A percentile compares a stretch with the other conserved stretches of the same genome.
Conservation (phyloP, 2,329 filamentous ascomycete genomes). For the Verticillium longisporum region DNA sequence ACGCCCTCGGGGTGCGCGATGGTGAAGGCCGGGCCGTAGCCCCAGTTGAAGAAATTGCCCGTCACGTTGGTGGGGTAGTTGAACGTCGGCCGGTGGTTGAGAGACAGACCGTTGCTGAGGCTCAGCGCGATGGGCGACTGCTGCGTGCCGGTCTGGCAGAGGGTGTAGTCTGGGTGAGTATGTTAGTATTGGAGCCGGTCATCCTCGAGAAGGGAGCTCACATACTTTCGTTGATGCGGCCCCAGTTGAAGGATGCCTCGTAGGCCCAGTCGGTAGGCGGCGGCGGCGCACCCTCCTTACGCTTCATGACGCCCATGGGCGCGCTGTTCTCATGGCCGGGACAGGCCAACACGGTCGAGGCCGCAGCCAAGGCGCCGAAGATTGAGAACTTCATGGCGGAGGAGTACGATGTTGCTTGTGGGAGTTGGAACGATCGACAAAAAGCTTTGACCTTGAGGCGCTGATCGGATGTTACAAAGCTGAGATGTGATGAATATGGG, state of each 20-base stretch:
- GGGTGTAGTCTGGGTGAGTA: constrained; percentile 7
- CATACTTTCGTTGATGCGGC: constrained; percentile 7
- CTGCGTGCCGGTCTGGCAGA: constrained; percentile 42
- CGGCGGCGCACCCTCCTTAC: neutral
- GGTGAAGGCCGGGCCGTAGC: constrained; percentile 37
- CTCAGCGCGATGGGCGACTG: constrained; percentile 41
- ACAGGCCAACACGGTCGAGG: constrained; percentile 1
- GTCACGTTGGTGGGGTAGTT: constrained; percentile 25
- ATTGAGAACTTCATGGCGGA: neutral
- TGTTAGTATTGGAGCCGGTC: neutral
- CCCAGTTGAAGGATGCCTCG: constrained; percentile 10
- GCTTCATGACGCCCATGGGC: neutral
- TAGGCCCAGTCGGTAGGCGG: constrained; percentile 8
- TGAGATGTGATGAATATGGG: neutral
- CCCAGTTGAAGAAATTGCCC: constrained; percentile 40
- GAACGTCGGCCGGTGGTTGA: constrained; percentile 31
- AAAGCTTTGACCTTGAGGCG: neutral
- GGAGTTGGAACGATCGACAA: neutral
- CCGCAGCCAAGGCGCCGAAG: neutral
- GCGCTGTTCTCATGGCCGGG: constrained; percentile 5
- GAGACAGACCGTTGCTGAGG: constrained; percentile 29
- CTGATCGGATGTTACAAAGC: neutral
- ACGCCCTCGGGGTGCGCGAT: constrained; percentile 24
- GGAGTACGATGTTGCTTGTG: neutral
- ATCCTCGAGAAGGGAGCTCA: neutral